Conservation (phyloP, 495 filamentous ascomycete genomes). For the Geoglossum glabrum region DNA sequence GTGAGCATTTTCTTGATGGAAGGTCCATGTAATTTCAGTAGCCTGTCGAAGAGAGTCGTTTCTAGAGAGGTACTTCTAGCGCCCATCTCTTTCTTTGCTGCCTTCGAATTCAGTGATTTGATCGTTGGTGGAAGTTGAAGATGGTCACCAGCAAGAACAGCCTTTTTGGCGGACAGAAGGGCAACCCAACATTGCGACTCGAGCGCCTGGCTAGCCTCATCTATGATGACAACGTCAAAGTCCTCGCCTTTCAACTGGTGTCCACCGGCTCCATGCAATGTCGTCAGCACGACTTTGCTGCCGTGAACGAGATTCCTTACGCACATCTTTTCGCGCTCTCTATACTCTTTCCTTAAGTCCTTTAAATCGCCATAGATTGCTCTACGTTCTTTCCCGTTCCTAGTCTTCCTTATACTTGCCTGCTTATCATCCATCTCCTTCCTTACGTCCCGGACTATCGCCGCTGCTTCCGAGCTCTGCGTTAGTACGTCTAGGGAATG, state of each 20-base stretch:
- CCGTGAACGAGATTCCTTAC: conserved; percentile 51
- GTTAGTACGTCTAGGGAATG: conserved; percentile 90
- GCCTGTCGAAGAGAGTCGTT: conserved; percentile 74
- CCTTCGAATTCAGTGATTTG: conserved; percentile 51
- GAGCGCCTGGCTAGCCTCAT: conserved; percentile 88
- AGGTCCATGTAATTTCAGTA: conserved; percentile 63
- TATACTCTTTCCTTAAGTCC: conserved; percentile 70
- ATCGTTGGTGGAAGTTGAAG: conserved; percentile 88
- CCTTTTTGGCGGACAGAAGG: conserved; percentile 57
- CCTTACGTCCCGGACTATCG: conserved; percentile 78
- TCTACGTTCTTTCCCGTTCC: conserved; percentile 55
- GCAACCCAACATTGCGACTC: conserved; percentile 99
- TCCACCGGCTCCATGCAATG: conserved; percentile 80
- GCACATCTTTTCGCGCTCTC: conserved; percentile 65
- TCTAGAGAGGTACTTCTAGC: conserved; percentile 39
- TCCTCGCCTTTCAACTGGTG: conserved; percentile 57
- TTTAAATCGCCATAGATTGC: conserved; percentile 73
- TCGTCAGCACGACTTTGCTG: conserved; percentile 78
- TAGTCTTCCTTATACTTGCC: conserved; percentile 68
- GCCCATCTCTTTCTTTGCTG: conserved; percentile 11
- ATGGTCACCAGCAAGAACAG: conserved; percentile 85
- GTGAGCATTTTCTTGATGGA: conserved; percentile 83
- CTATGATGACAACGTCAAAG: conserved; percentile 89
- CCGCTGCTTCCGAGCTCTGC: conserved; percentile 69
- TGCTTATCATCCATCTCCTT: conserved; percentile 88